phyloP scores from a whole-genome alignment of 2,329 filamentous ascomycete genomes.

The Neospermospora avenae region DNA sequence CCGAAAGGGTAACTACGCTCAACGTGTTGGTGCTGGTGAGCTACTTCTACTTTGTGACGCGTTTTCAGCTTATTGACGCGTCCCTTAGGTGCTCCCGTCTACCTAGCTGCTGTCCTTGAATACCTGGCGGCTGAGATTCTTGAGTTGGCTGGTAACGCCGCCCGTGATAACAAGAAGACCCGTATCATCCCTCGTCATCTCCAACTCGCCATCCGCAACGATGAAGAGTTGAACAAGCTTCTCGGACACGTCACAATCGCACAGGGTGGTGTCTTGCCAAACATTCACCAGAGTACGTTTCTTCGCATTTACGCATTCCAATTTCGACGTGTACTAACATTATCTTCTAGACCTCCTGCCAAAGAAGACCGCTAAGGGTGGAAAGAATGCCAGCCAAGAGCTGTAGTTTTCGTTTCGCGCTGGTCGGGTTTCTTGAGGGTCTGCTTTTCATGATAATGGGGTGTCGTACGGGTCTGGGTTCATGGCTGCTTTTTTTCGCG shows the following conservation, averaged over 20 bases:
- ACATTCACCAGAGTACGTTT: slow-evolving; percentile 91
- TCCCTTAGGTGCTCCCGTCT: slow-evolving; percentile 74
- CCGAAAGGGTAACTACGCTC: slow-evolving; percentile 98
- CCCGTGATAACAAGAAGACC: slow-evolving; percentile 99
- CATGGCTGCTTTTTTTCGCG: slow-evolving; percentile 60
- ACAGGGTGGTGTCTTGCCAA: slow-evolving; percentile 94
- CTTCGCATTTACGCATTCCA: neutral
- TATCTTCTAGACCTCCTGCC: slow-evolving; percentile 81
- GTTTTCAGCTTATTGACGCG: slow-evolving; percentile 27
- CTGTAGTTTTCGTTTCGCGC: slow-evolving; percentile 65
- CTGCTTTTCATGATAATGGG: slow-evolving; percentile 67
- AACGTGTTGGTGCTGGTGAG: slow-evolving; percentile 94
- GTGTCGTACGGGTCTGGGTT: slow-evolving; percentile 71
- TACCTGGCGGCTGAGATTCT: slow-evolving; percentile 99
- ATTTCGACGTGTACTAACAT: slow-evolving; percentile 27
- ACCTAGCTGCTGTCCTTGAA: slow-evolving; percentile 95
- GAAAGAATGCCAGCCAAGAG: slow-evolving; percentile 92
- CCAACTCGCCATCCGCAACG: slow-evolving; percentile 98
- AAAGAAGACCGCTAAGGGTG: slow-evolving; percentile 97
- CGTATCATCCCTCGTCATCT: slow-evolving; percentile 99
- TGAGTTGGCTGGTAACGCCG: slow-evolving; percentile 96
- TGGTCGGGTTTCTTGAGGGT: slow-evolving; percentile 54
- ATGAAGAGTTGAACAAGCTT: slow-evolving; percentile 99
- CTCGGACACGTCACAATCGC: slow-evolving; percentile 94
- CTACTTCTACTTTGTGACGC: slow-evolving; percentile 21